A percentile compares a stretch with the other conserved stretches of the same genome.
Evolutionary conservation across 352 stramenopile genomes (phyloP).

Genomic region (Pythium folliculosum): DNA sequence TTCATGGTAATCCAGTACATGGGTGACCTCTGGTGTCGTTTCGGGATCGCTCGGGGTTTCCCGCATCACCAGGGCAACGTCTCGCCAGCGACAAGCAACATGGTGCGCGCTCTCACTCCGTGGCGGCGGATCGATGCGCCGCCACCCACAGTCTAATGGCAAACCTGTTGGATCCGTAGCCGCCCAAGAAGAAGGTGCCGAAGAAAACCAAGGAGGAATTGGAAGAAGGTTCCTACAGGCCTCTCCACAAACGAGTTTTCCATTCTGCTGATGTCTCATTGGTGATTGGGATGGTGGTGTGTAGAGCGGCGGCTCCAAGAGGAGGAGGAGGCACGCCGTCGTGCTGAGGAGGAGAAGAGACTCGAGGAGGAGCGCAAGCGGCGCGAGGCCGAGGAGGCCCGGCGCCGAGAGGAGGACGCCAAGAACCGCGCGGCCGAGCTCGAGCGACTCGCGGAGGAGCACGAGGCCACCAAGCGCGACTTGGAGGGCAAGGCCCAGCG

Average conservation of each 20-base stretch:
- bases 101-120: too few relatives aligned
- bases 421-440: constrained; percentile 69
- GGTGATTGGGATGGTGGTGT: neutral
- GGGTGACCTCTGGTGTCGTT: too few relatives aligned
- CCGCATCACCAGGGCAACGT: too few relatives aligned
- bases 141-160: too few relatives aligned
- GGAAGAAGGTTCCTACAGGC: constrained; percentile 45
- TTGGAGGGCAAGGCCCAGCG: constrained; percentile 62
- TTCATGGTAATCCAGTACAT: too few relatives aligned
- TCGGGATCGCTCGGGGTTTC: too few relatives aligned
- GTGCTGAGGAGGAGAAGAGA: constrained; percentile 68
- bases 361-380: constrained; percentile 67
- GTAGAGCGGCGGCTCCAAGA: constrained; percentile 68
- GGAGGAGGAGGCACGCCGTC: constrained; percentile 62
- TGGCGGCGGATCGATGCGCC: neutral
- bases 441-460: constrained; percentile 52
- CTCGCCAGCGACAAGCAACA: too few relatives aligned
- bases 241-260: neutral
- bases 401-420: constrained; percentile 62
- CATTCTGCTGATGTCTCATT: neutral
- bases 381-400: constrained; percentile 56
- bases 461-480: constrained; percentile 51
- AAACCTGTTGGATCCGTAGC: constrained; percentile 27
- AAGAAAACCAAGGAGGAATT: constrained; percentile 86
- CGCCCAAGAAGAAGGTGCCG: constrained; percentile 78